Evolutionary conservation across 208 protist species (phyloP).

Genomic region (Wallacemonas collosoma): DNA sequence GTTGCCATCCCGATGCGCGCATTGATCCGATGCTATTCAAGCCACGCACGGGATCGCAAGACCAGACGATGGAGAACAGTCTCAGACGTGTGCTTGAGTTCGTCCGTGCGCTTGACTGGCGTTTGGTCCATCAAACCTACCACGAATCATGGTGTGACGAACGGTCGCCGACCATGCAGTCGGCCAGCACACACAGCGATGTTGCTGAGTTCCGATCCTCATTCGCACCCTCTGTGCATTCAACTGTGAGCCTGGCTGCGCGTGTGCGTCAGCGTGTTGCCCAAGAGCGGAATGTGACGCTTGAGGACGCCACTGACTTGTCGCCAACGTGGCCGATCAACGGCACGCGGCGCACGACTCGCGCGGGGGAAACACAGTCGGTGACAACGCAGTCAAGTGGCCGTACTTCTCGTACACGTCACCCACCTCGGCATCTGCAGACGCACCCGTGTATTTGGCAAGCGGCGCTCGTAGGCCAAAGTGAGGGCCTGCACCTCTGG

Average conservation of each 20-base stretch:
- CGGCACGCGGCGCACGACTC: neutral
- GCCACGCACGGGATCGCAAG: neutral
- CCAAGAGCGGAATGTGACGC: neutral
- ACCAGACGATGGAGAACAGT: constrained; percentile 4
- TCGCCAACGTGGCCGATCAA: neutral
- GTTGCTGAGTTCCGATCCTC: neutral
- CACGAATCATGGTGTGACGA: constrained; percentile 33
- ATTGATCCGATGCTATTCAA: too few species aligned
- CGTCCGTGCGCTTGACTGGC: constrained; percentile 28
- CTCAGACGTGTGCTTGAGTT: constrained; percentile 6
- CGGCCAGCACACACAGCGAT: neutral
- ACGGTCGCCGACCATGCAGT: too few species aligned
- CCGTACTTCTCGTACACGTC: too few species aligned
- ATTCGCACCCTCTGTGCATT: too few species aligned
- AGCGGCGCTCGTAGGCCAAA: constrained; percentile 23
- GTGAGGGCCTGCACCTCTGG: constrained; percentile 32
- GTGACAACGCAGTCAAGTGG: too few species aligned
- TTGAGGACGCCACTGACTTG: neutral
- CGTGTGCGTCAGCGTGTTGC: neutral
- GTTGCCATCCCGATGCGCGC: neutral
- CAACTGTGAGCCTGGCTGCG: too few species aligned
- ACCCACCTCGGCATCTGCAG: constrained; percentile 2
- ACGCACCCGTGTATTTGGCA: constrained; percentile 32
- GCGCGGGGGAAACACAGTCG: too few species aligned
- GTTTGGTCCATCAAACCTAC: constrained; percentile 46